Evolutionary conservation across 768 basidiomycete species (phyloP), one percentile per base, ranked within the genome.

Genomic region (Cyclocybe cylindracea): DNA sequence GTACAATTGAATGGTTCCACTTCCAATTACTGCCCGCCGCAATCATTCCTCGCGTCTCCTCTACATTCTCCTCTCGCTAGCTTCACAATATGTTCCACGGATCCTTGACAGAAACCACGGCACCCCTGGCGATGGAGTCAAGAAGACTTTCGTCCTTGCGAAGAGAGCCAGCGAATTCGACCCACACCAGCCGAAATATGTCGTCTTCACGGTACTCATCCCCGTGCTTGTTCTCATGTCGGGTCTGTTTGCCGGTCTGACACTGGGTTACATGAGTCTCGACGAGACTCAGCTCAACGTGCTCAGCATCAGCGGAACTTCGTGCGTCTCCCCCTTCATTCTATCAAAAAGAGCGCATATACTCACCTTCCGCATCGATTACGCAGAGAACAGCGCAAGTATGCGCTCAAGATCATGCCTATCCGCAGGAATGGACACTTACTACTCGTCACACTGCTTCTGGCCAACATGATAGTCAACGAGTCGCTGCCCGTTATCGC

Each of bases 251-350:
- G 92, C 92, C 78, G 90, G 94, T 69, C 76, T 94, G 58, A 95
- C 94, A 51, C 75, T 95, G 41, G 93, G 93, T 33, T 94, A 92
- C 68, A 94, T 95, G 89, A 89, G 87, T 59, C 78, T 95, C 66
- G 93, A 96, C 70, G 89, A 89, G 68, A 94, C 93, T 37, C 92
- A 94, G 76, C 80, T 96, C 39, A 86, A 88, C 63, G 94, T 96
- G 2, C 71, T 96, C 16, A 85, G 86, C 56, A 86, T 92, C 54
- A 88, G 88, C 49, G 94, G 94, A 11, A 90, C 89, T 18, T 78
- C 87, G 89, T 91, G 60, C 52, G 89, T 66, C 14, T 43, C 43
- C 40, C 5, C 45, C 35, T 9, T 43, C 37, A 43, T 16, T 49
- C 14, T 46, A 18, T 34, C 16, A 4, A 48, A 33, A 51, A n/a